Evolutionary conservation across 306 rosid species (phyloP), one percentile per base, ranked within the genome.

Genomic region (Medicago arabica): DNA sequence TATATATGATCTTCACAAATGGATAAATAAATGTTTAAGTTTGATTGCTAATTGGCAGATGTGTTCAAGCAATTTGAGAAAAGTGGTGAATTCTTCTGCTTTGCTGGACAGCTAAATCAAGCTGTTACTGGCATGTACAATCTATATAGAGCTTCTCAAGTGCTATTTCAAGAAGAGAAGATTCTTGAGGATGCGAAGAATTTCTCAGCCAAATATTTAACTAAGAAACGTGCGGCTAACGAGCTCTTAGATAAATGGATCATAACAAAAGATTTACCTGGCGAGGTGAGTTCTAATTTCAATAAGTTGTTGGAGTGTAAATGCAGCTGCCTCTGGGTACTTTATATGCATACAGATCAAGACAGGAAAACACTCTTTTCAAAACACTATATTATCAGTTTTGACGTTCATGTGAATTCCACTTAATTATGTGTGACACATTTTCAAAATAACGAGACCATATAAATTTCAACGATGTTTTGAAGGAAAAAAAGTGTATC

Each of bases 91-190:
- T 96, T 96, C 51, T 75, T 96, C 69, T 90, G 98, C 86, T 83
- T 92, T n/a, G 76, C 73, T 0, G 98, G 98, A 41, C 99, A 96
- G 67, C 53, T 86, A 2, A 90, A 85, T 1, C 94, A 87, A 75
- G 98, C 97, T 0, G 97, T 96, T 78, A 92, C 99, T 4, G 99
- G 98, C 11, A 90, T 90, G 91, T 90, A 74, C 50, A 96, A 96
- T 80, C 76, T 92, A 38, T 75, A 83, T 36, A 87, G 99, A 41
- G 97, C 97, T 2, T 79, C 87, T 55, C 97, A 96, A 80, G 62
- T 87, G 12, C 17, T 80, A 47, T 88, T 92, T 16, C 85, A 92
- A 0, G 98, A 93, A 51, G 99, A 96, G 86, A 82, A 79, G 3
- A 83, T 89, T 67, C 92, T 96, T 8, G 85, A 86, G 39, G 80